phyloP scores from a whole-genome alignment of 345 rosid genomes.

The Lenwebbia sp. region DNA sequence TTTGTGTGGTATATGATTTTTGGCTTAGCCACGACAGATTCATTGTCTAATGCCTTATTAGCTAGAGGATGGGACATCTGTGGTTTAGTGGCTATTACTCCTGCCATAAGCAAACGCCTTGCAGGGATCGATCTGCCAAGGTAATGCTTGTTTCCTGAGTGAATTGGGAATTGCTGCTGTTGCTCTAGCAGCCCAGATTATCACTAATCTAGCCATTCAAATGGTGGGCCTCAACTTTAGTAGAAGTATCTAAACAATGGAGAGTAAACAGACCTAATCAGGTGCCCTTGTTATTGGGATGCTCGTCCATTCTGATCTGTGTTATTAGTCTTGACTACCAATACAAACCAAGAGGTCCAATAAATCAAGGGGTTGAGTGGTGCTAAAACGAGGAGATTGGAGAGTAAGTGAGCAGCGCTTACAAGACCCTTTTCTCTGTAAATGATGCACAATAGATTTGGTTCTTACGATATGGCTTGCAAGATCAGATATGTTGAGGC shows the following conservation, averaged over 20 bases:
- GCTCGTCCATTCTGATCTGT: background rate
- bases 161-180: background rate
- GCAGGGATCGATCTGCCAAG: background rate
- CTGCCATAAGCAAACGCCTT: background rate
- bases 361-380: background rate
- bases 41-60: background rate
- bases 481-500: background rate
- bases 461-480: background rate
- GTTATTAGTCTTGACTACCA: background rate
- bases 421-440: background rate
- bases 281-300: background rate
- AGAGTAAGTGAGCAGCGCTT: background rate
- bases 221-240: background rate
- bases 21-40: background rate
- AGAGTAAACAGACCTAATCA: background rate
- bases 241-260: background rate
- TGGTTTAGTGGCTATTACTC: background rate
- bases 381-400: background rate
- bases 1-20: background rate
- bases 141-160: background rate
- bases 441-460: background rate
- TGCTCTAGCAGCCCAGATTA: background rate
- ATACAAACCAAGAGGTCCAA: background rate
- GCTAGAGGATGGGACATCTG: background rate
- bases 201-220: background rate